phyloP scores from a whole-genome alignment of 768 basidiomycete species.

The Amylocystis lapponica region DNA sequence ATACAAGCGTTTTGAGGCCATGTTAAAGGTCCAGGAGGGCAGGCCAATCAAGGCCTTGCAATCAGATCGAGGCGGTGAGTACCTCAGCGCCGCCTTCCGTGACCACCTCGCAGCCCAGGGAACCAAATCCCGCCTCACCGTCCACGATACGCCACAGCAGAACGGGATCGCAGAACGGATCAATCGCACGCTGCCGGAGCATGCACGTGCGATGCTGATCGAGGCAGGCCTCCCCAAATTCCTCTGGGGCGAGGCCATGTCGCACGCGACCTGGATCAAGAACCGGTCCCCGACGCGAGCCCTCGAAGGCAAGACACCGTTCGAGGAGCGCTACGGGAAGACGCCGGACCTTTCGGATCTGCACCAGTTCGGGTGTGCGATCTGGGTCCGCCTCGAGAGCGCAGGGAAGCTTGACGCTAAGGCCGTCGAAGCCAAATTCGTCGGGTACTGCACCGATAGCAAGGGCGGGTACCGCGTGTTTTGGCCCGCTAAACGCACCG shows the following conservation, averaged over 20 bases:
- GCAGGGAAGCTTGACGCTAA: slow-evolving; percentile 5
- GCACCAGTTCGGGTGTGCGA: slow-evolving; percentile 13
- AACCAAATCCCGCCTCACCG: slow-evolving; percentile 18
- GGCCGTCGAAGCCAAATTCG: slow-evolving; percentile 6
- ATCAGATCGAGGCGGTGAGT: slow-evolving; percentile 23
- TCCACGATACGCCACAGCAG: slow-evolving; percentile 28
- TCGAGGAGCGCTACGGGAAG: slow-evolving; percentile 15
- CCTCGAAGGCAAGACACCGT: slow-evolving; percentile 14
- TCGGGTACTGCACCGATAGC: slow-evolving; percentile 11
- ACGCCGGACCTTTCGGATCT: slow-evolving; percentile 21
- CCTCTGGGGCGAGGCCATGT: slow-evolving; percentile 19
- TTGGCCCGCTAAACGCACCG: slow-evolving; percentile 22
- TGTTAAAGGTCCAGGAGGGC: slow-evolving; percentile 21
- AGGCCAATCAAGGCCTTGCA: slow-evolving; percentile 11
- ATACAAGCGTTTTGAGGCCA: slow-evolving; percentile 26
- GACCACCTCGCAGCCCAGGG: slow-evolving; percentile 11
- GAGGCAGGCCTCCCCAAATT: slow-evolving; percentile 10
- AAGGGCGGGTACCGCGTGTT: slow-evolving; percentile 29
- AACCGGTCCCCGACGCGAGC: slow-evolving; percentile 16
- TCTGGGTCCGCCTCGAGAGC: slow-evolving; percentile 6
- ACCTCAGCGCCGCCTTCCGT: slow-evolving; percentile 13
- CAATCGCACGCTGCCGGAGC: slow-evolving; percentile 23
- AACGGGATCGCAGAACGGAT: slow-evolving; percentile 38
- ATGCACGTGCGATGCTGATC: slow-evolving; percentile 12
- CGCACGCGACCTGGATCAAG: slow-evolving; percentile 12